Conservation (phyloP, 495 filamentous ascomycete genomes). For the Hypoxylon rickii region DNA sequence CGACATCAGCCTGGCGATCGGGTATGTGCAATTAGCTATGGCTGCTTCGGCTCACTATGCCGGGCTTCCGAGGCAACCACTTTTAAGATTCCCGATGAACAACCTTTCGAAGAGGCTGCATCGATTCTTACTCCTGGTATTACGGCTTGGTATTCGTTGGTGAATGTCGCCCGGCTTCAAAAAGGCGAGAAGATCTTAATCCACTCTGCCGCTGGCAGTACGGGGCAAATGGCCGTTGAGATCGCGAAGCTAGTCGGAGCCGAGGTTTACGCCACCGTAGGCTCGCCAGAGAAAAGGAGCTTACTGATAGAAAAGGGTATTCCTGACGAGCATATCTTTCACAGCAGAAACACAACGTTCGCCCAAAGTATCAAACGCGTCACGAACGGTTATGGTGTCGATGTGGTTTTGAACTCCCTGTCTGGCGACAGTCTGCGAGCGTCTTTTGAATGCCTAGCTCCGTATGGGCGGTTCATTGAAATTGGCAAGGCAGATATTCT, state of each 20-base stretch:
- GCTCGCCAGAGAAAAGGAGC: constrained; percentile 41
- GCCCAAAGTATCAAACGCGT: constrained; percentile 39
- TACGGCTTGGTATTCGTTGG: constrained; percentile 50
- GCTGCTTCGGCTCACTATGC: too few relatives aligned
- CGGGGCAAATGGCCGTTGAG: constrained; percentile 54
- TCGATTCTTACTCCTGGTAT: constrained; percentile 14
- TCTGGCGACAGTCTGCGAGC: constrained; percentile 14
- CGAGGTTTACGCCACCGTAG: constrained; percentile 55
- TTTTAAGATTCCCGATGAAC: constrained; percentile 37
- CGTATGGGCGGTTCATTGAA: constrained; percentile 49
- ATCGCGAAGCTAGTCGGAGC: constrained; percentile 52
- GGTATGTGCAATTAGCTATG: constrained; percentile 42
- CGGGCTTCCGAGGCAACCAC: constrained; percentile 22
- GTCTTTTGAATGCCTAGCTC: constrained; percentile 50
- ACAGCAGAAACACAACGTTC: constrained; percentile 50
- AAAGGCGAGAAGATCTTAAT: constrained; percentile 54
- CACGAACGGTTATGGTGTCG: constrained; percentile 57
- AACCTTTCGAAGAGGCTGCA: constrained; percentile 29
- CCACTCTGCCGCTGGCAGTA: constrained; percentile 48
- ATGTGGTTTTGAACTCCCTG: constrained; percentile 57
- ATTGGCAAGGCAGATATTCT: constrained; percentile 42
- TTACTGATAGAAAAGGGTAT: constrained; percentile 51
- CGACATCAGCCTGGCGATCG: neutral
- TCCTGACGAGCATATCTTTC: constrained; percentile 52
- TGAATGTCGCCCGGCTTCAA: constrained; percentile 27